Percentiles rank a stretch among this genome's conserved stretches.
These are phyloP conservation scores for Terfezia claveryi DNA, from an alignment of 495 filamentous ascomycete genomes.

Conservation along the genomic window DNA sequence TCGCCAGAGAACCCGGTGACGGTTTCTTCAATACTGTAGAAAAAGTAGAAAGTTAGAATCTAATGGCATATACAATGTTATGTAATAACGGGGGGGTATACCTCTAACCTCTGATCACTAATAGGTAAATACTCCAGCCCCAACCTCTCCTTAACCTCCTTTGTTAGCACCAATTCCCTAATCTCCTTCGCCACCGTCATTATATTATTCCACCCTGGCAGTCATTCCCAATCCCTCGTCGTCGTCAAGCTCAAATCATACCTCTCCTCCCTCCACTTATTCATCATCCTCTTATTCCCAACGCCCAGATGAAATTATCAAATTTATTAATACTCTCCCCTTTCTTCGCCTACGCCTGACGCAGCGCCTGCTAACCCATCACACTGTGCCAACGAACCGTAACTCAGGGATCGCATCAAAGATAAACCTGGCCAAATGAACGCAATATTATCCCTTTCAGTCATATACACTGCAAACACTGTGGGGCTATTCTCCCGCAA, in stretches of 20 bases:
- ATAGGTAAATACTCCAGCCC: constrained; percentile 77
- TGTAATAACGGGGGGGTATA: constrained; percentile 23
- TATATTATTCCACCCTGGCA: constrained; percentile 74
- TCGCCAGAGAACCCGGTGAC: no score
- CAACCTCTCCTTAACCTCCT: constrained; percentile 44
- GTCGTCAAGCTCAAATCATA: constrained; percentile 84
- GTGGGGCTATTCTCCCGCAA: constrained; percentile 65
- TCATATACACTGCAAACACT: constrained; percentile 77
- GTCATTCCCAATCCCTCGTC: constrained; percentile 73
- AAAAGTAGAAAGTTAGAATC: constrained; percentile 13
- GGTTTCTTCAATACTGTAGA: constrained; percentile 65
- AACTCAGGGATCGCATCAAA: constrained; percentile 47
- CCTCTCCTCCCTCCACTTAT: constrained; percentile 65
- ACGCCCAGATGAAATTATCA: constrained; percentile 81
- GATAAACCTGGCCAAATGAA: constrained; percentile 52
- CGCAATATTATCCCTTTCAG: constrained; percentile 78
- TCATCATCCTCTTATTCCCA: constrained; percentile 90
- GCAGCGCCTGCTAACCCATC: constrained; percentile 59
- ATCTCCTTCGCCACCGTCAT: constrained; percentile 95
- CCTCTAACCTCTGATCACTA: constrained; percentile 74
- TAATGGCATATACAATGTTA: not conserved
- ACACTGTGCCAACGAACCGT: constrained; percentile 63
- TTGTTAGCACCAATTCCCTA: constrained; percentile 65
- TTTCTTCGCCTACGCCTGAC: constrained; percentile 35
- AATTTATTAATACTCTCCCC: constrained; percentile 44